Evolutionary conservation across 441 rosid genomes (phyloP), one percentile per base, ranked within the genome.

Genomic region (Populus hybrid): DNA sequence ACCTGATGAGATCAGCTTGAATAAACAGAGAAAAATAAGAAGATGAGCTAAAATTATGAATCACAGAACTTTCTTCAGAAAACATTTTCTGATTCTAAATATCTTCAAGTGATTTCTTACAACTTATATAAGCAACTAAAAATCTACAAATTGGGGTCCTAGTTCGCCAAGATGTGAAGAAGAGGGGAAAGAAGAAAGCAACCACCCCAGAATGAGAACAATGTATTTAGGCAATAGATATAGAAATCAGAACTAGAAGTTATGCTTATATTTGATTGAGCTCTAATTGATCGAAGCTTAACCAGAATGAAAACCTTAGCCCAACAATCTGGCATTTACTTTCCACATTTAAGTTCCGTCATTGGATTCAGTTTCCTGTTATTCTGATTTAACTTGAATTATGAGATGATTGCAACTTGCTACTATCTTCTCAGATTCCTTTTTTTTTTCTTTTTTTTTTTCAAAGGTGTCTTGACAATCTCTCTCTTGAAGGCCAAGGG

Each of bases 401-500:
- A 32, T 10, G 46, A 8, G 23, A 59, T 76, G 8, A 30, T 35
- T 28, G 9, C 32, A 50, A 72, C 57, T 72, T 11, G 18, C 38
- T n/a, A 34, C 16, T n/a, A 23, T 18, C 35, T 69, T 16, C 4
- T 30, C 3, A 30, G 32, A 30, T 30, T 30, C 32, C 32, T 28
- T 28, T 30, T 30, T 3, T 30, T 73, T 73, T 30, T 23, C n/a
- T 9, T 66, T 3, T 30, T 23, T 66, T 26, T 5, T 66, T 26
- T 5, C 69, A 26, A 66, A 30, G 30, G 69, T 66, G 34, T 26
- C 32, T 3, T 30, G 12, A 64, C 32, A 83, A 9, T 42, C 69
- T 1, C 28, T 24, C 67, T 81, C 6, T 69, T 26, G 59, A 67
- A 76, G 21, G 26, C 28, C 65, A 71, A 36, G 78, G 59, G 53